Base-by-base conservation (phyloP, 106 monocot genomes). In the Phalaenopsis aphrodite region DNA sequence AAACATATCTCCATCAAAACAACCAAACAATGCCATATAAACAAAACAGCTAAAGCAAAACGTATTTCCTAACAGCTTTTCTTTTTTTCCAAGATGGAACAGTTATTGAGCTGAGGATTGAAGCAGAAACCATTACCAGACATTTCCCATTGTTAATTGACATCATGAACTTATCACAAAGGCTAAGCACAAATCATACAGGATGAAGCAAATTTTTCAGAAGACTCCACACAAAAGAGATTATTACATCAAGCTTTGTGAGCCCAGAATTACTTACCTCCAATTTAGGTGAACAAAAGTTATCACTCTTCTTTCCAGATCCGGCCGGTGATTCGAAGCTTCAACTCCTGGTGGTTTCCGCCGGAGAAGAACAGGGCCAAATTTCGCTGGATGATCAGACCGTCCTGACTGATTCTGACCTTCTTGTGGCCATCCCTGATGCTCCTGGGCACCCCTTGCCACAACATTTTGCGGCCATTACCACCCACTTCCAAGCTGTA, bases 401-500 rank as follows among this genome's bases (percentile, higher is more conserved):
- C 84, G 55, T 84, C 84, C 19, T 77, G 80, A 45, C 80, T 84
- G 67, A 80, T 80, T 18, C 84, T 61, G 49, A 84, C 84, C 80
- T 84, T 84, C 66, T 77, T 84, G 84, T 84, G 84, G n/a, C 83
- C 49, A n/a, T 83, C 83, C 41, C 83, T 69, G n/a, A 83, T 83
- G 83, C 83, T 83, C 56, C 78, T 78, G 1, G 83, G 83, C 23
- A 78, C 78, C 12, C 83, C 83, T 39, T 83, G 83, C 83, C 83
- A 83, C 47, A 57, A 18, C 78, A 83, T 4, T 18, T 83, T 83
- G 21, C 83, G 72, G 10, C 83, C 78, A 23, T 73, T 78, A 5
- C 83, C 78, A 0, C 83, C 83, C 36, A 83, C 83, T 58, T 83
- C 78, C 16, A 83, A 52, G 56, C 83, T 83, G 72, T 78, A 83